Base-by-base conservation (phyloP, 805 yeast genomes). In the Kuraishia molischiana region DNA sequence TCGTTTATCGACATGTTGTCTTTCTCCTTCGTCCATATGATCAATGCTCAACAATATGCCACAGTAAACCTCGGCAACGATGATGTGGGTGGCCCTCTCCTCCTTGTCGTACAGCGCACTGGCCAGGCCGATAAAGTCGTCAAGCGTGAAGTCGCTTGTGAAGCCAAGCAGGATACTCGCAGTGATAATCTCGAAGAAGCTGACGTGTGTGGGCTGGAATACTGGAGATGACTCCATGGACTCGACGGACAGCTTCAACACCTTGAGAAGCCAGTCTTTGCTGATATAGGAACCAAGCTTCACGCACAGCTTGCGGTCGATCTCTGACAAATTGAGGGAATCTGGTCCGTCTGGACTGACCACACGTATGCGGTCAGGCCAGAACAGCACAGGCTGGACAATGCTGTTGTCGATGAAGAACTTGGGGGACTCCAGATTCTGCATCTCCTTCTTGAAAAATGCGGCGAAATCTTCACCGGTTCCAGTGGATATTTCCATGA, bases 41-140 rank as follows among this genome's bases (percentile, higher is more conserved):
- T 61, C 66, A 5, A 77, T 61, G 2, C 76, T 67, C 5, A 74
- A 50, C 15, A 84, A 51, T 5, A 86, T 46, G 2, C 89, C 94
- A 14, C 78, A 68, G 21, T 79, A 59, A 2, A 85, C 53, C 53
- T 89, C 97, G 39, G 85, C 74, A 1, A 72, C 65, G 9, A 81
- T 77, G 21, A 92, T 77, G 52, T 89, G 94, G 2, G 82, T 63
- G 13, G 85, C 74, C 47, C 80, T 82, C 41, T 86, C 95, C 40
- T 76, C 79, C 21, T 68, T 64, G 11, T 72, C 72, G 49, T 80
- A 85, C 5, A 69, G 52, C 4, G 61, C 65, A 4, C 60, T 58
- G 15, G 82, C 59, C 1, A 78, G 45, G 0, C 61, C 67, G 19
- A 81, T 50, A 6, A 84, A 48, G 5, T 84, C 85, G 1, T 61